Conservation (phyloP, 768 basidiomycete genomes). For the Boletus pseudo-olivaceus region DNA sequence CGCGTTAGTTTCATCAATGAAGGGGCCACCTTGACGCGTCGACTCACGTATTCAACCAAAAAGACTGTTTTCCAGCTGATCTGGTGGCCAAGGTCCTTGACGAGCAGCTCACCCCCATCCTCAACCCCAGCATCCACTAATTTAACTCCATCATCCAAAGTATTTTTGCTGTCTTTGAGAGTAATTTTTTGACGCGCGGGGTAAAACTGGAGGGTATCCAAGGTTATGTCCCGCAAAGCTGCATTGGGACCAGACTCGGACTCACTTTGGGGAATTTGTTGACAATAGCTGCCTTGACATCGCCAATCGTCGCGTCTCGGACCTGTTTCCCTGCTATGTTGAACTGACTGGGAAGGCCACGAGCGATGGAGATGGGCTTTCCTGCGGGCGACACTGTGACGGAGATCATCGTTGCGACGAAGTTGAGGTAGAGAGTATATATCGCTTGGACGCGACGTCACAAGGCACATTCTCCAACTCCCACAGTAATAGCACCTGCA, state of each 20-base stretch:
- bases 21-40: neutral
- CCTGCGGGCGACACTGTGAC: constrained; percentile 52
- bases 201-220: constrained; percentile 51
- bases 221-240: neutral
- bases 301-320: constrained; percentile 54
- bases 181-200: constrained; percentile 70
- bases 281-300: constrained; percentile 66
- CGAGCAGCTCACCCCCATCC: constrained; percentile 60
- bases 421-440: neutral
- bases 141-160: constrained; percentile 60
- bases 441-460: neutral
- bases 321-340: constrained; percentile 43
- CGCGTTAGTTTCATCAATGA: neutral
- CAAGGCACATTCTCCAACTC: neutral
- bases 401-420: constrained; percentile 40
- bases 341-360: constrained; percentile 48
- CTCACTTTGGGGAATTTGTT: constrained; percentile 49
- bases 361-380: constrained; percentile 45
- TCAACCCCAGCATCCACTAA: constrained; percentile 55
- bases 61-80: constrained; percentile 87
- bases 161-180: constrained; percentile 55
- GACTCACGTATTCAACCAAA: constrained; percentile 88
- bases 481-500: neutral
- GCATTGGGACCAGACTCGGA: neutral
- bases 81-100: constrained; percentile 93